phyloP scores from a whole-genome alignment of 2,329 filamentous ascomycete species.

The Colletotrichum liaoningense region DNA sequence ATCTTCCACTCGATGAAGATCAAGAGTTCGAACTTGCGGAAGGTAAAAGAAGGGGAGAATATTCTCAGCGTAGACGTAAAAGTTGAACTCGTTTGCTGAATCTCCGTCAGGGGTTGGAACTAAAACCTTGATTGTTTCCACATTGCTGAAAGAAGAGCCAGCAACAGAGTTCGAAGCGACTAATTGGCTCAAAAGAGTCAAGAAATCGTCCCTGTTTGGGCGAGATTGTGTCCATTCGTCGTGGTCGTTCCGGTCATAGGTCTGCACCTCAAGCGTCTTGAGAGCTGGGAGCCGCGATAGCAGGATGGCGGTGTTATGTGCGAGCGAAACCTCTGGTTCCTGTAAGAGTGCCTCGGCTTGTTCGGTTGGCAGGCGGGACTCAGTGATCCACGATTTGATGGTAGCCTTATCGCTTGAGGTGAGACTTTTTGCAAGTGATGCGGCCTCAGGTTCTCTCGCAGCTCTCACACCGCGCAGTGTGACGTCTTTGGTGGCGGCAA shows the following conservation, averaged over 20 bases:
- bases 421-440: background rate
- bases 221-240: background rate
- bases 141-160: background rate
- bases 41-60: background rate
- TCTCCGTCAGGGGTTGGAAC: background rate
- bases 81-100: background rate
- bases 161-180: background rate
- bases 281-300: background rate
- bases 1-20: constrained; percentile 8
- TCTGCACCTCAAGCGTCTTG: background rate
- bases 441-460: background rate
- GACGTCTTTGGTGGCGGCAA: background rate
- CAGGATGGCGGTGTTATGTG: background rate
- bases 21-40: background rate
- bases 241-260: background rate
- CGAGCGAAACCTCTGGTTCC: background rate
- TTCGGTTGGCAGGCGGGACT: background rate
- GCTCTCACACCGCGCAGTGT: background rate
- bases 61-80: background rate
- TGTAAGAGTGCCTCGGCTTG: background rate
- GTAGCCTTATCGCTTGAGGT: background rate
- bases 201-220: background rate
- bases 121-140: background rate
- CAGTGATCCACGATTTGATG: background rate
- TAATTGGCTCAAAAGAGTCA: background rate